Evolutionary conservation across 345 rosid species (phyloP).

Genomic region (Sisymbrium altissimum): DNA sequence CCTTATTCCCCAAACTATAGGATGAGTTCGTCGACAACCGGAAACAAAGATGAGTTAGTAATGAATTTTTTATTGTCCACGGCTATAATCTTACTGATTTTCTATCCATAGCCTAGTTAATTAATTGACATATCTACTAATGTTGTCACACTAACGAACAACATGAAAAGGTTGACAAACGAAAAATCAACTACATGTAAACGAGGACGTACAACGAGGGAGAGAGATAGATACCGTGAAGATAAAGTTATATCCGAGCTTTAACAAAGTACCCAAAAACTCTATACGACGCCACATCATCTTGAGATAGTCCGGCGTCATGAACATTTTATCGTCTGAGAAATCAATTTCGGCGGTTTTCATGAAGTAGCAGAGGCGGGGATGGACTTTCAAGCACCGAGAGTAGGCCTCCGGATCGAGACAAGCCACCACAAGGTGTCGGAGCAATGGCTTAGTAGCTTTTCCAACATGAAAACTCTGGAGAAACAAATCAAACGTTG

Average conservation of each 20-base stretch:
- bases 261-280: constrained; percentile 40
- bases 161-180: neutral
- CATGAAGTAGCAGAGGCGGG: constrained; percentile 41
- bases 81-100: neutral
- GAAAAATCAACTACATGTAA: neutral
- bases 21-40: too few species aligned
- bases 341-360: constrained; percentile 29
- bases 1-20: too few species aligned
- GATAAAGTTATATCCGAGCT: constrained; percentile 54
- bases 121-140: neutral
- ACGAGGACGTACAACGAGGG: neutral
- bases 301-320: constrained; percentile 45
- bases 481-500: constrained; percentile 53
- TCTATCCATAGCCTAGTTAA: neutral
- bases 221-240: constrained; percentile 46
- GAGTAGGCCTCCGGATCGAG: constrained; percentile 46
- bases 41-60: too few species aligned
- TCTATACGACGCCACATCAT: constrained; percentile 75
- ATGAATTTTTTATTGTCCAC: neutral
- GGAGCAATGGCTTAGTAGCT: constrained; percentile 38
- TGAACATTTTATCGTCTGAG: constrained; percentile 38
- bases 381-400: constrained; percentile 45
- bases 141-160: neutral
- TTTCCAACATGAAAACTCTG: constrained; percentile 49
- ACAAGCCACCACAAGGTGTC: constrained; percentile 46